phyloP scores from a whole-genome alignment of 23 red algal genomes.

The Gracilariopsis chorda region DNA sequence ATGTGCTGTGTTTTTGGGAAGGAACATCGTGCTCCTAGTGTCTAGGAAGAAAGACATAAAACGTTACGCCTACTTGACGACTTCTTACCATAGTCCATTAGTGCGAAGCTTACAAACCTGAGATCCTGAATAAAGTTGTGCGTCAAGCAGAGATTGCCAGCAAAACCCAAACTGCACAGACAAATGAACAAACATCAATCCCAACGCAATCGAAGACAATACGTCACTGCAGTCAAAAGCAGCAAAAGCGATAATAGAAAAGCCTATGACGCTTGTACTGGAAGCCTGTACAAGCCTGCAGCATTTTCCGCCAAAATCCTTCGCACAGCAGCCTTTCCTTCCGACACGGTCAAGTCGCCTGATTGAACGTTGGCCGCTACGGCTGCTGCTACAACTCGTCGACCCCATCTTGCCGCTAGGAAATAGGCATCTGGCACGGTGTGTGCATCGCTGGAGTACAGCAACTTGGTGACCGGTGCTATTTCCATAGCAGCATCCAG shows the following conservation, averaged over 20 bases:
- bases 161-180: no score
- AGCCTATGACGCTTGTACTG: neutral
- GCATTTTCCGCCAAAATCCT: slow-evolving; percentile 57
- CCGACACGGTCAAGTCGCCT: slow-evolving; percentile 43
- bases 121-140: no score
- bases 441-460: slow-evolving; percentile 56
- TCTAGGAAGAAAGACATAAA: no score
- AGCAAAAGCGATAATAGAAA: neutral
- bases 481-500: slow-evolving; percentile 29
- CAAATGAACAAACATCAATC: no score
- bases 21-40: no score
- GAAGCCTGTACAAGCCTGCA: slow-evolving; percentile 33
- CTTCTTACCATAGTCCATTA: no score
- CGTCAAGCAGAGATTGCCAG: no score
- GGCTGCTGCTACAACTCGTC: slow-evolving; percentile 25
- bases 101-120: no score
- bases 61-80: no score
- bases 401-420: slow-evolving; percentile 48
- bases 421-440: slow-evolving; percentile 39
- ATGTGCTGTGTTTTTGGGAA: no score
- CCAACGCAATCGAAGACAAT: no score
- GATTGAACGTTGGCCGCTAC: slow-evolving; percentile 20
- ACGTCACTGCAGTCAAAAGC: no score
- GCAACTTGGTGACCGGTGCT: slow-evolving; percentile 33
- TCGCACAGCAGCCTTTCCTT: slow-evolving; percentile 35